These are phyloP conservation scores for Oropetium thomaeum DNA, from an alignment of 176 grass and related monocot genomes.

Conservation along the genomic window DNA sequence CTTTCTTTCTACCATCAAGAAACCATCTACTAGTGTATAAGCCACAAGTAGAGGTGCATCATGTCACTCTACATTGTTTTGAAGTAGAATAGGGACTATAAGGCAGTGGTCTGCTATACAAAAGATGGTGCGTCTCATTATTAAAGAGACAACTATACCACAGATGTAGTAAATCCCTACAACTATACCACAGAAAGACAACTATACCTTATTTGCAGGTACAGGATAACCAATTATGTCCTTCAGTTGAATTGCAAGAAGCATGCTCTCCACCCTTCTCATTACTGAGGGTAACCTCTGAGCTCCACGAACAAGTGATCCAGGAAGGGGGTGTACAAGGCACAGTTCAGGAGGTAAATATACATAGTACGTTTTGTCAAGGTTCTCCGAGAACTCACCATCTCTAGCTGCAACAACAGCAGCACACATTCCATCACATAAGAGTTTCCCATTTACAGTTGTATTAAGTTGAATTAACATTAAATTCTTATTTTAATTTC, in stretches of 20 bases:
- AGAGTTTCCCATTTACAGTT: neutral
- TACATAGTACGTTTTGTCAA: conserved; percentile 99
- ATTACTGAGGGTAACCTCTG: conserved; percentile 97
- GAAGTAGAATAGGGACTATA: conserved; percentile 15
- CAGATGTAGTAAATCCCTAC: neutral
- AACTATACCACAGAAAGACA: no score
- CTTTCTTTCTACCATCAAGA: neutral
- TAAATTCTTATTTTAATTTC: conserved; percentile 19
- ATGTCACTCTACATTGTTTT: conserved; percentile 1
- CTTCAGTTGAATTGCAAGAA: conserved; percentile 98
- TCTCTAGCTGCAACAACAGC: conserved; percentile 55
- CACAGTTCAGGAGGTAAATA: conserved; percentile 95
- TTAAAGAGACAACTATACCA: neutral
- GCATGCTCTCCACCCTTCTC: conserved; percentile 96
- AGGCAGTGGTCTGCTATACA: neutral
- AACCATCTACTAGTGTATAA: conserved; percentile 2
- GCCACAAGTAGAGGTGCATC: neutral
- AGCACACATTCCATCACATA: conserved; percentile 22
- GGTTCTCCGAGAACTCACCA: conserved; percentile 68
- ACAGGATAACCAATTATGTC: conserved; percentile 88
- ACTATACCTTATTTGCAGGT: conserved; percentile 71
- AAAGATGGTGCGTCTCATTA: neutral
- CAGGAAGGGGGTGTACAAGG: conserved; percentile 90
- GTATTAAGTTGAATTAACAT: neutral
- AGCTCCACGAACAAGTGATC: conserved; percentile 82